A percentile compares a stretch with the other conserved stretches of the same genome.
Evolutionary conservation across 257 asterid genomes (phyloP).

Genomic region (Orobanche coerulescens): DNA sequence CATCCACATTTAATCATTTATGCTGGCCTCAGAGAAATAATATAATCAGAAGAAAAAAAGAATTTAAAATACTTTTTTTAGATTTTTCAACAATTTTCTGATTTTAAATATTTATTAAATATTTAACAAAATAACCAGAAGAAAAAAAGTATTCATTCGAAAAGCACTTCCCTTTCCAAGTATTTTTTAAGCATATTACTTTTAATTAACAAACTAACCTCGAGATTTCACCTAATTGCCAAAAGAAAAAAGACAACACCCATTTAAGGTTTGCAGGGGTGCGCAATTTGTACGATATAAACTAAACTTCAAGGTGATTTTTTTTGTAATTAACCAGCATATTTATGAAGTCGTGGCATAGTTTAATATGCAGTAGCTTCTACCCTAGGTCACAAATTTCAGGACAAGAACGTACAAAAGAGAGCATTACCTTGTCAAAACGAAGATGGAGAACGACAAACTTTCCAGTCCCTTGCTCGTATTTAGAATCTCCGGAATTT

Average conservation of each 20-base stretch:
- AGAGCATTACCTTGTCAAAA: slow-evolving; percentile 72
- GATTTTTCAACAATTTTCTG: no score
- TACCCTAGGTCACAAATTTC: no score
- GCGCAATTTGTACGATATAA: neutral
- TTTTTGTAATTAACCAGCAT: no score
- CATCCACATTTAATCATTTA: slow-evolving; percentile 4
- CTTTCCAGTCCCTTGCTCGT: slow-evolving; percentile 49
- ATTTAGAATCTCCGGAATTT: slow-evolving; percentile 30
- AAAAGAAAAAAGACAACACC: no score
- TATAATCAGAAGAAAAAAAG: neutral
- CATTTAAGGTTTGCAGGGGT: neutral
- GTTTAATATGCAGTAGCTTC: no score
- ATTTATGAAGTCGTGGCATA: no score
- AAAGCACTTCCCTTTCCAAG: neutral
- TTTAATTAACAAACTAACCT: neutral
- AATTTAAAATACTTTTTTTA: neutral
- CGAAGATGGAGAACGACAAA: slow-evolving; percentile 92
- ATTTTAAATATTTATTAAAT: no score
- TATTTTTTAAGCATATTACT: no score
- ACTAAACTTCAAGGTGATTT: neutral
- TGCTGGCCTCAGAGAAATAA: neutral
- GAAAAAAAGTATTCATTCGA: no score
- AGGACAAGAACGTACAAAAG: neutral
- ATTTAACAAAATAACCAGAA: no score
- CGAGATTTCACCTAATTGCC: neutral